Conservation (phyloP, 2,329 filamentous ascomycete genomes). For the Fusarium sp. region DNA sequence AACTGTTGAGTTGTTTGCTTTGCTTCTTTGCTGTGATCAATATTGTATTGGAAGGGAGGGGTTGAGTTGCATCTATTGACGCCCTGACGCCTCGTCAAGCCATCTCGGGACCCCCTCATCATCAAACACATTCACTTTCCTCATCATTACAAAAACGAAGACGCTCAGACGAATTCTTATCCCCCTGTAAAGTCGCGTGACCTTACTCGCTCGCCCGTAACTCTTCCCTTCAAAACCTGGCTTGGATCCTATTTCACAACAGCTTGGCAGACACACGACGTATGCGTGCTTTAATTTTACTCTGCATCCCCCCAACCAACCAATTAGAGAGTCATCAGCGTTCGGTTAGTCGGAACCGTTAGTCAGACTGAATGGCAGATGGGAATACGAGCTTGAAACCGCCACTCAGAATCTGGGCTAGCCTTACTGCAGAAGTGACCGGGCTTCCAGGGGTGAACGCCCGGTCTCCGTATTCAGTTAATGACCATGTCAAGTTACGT, state of each 20-base stretch:
- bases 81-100: neutral
- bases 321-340: neutral
- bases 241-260: neutral
- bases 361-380: neutral
- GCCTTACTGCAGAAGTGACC: constrained; percentile 15
- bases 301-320: neutral
- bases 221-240: neutral
- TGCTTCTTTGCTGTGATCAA: neutral
- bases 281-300: constrained; percentile 4
- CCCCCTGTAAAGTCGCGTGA: neutral
- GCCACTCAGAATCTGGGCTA: constrained; percentile 16
- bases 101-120: neutral
- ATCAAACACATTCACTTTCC: neutral
- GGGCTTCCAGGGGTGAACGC: neutral
- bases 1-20: neutral
- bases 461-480: constrained; percentile 5
- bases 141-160: neutral
- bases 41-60: neutral
- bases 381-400: constrained; percentile 29
- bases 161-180: neutral
- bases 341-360: constrained; percentile 24
- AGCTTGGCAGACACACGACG: neutral
- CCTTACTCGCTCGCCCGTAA: neutral
- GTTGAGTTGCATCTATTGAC: neutral
- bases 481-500: constrained; percentile 18